Evolutionary conservation across 2,329 filamentous ascomycete genomes (phyloP).

Genomic region (Fusarium sp.): DNA sequence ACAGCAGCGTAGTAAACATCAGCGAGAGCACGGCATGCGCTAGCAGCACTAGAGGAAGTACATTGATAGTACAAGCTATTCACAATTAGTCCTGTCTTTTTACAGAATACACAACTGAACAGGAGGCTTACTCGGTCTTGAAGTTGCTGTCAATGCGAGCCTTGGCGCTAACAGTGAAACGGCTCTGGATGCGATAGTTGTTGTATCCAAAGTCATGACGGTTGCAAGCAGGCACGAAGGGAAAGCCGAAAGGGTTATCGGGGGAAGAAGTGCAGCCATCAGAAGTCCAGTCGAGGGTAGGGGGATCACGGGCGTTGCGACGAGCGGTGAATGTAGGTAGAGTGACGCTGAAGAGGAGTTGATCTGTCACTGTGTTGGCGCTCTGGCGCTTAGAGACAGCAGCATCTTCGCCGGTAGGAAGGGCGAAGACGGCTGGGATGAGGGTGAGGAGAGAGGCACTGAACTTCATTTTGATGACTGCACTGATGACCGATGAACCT

Average conservation of each 20-base stretch:
- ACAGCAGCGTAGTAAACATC: slow-evolving; percentile 55
- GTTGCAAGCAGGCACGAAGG: slow-evolving; percentile 56
- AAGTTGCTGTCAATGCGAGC: slow-evolving; percentile 61
- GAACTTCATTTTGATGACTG: slow-evolving; percentile 46
- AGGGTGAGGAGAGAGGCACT: slow-evolving; percentile 34
- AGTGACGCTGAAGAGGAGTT: slow-evolving; percentile 55
- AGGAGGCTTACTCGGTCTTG: slow-evolving; percentile 48
- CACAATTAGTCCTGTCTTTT: not conserved
- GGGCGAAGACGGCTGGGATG: slow-evolving; percentile 36
- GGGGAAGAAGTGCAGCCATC: slow-evolving; percentile 55
- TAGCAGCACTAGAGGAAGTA: slow-evolving; percentile 17
- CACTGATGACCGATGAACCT: not conserved
- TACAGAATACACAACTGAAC: accelerated
- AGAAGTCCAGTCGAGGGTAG: slow-evolving; percentile 52
- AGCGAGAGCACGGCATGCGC: slow-evolving; percentile 48
- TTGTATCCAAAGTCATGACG: slow-evolving; percentile 67
- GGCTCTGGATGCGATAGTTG: slow-evolving; percentile 60
- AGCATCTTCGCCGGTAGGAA: slow-evolving; percentile 24
- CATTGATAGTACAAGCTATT: slow-evolving; percentile 52
- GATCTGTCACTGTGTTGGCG: slow-evolving; percentile 51
- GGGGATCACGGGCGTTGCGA: slow-evolving; percentile 52
- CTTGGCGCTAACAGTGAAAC: slow-evolving; percentile 56
- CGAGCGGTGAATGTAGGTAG: slow-evolving; percentile 54
- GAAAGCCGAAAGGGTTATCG: slow-evolving; percentile 56
- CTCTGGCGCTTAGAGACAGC: slow-evolving; percentile 35